Evolutionary conservation across 2,329 filamentous ascomycete species (phyloP), one percentile per base, ranked within the genome.

Genomic region (Diplodia scrobiculata): DNA sequence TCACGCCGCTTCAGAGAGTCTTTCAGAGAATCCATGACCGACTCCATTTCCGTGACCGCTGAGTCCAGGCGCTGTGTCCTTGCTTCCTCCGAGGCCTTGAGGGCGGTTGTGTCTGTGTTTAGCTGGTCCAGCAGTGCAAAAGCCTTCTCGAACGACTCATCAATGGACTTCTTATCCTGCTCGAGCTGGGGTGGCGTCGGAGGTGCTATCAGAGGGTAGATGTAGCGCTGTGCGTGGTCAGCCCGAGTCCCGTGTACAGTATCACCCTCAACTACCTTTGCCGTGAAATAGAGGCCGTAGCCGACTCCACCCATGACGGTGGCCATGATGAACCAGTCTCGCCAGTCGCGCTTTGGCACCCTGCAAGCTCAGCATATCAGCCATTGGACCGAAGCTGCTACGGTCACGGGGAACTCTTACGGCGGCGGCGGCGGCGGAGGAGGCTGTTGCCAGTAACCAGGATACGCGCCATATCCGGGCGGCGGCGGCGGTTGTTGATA

Each of bases 321-420:
- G 7, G 95, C 95, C 92, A 98, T 97, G 78, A 99, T 98, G 79
- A 99, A 99, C 91, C 92, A 98, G 76, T 99, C 95, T 68, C 96
- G 86, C 95, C 95, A 99, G 79, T 99, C 95, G 74, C 95, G 84
- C 75, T 87, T 89, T 2, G 92, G 92, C 2, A 87, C 73, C 65
- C 76, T 78, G 9, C 25, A 29, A 32, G 17, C 32, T 21, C 38
- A 7, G 7, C n/a, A 13, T 32, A 45, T 66, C 34, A 66, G 64
- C 34, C 21, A 14, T 47, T 36, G n/a, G 14, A 32, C 21, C 32
- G 17, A 32, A 25, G 5, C 2, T 17, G 13, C 11, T 2, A 4
- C 9, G 1, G 29, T 21, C 45, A 19, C n/a, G 45, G 2, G 13
- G 2, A 29, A 14, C 17, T 50, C 54, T 81, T 86, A 83, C 69